A percentile compares a stretch with the other conserved stretches of the same genome.
phyloP scores from a whole-genome alignment of 345 rosid species.

The Murraya koenigii region DNA sequence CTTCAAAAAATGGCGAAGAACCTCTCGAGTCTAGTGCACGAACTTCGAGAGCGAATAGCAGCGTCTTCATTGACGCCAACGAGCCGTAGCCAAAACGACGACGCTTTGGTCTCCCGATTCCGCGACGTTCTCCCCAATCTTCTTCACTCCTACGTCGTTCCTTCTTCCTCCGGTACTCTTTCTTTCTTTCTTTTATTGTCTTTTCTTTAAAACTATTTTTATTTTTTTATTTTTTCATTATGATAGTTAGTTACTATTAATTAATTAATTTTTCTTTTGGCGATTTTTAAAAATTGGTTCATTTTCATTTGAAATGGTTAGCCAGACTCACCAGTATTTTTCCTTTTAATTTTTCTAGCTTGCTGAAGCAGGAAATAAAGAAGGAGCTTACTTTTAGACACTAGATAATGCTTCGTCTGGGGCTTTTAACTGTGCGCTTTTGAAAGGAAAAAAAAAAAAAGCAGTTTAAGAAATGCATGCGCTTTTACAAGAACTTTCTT shows the following conservation, averaged over 20 bases:
- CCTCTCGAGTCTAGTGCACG: conserved; percentile 74
- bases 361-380: neutral
- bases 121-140: conserved; percentile 82
- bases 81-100: conserved; percentile 26
- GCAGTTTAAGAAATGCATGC: too few species aligned
- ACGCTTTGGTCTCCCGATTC: conserved; percentile 58
- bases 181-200: conserved; percentile 1
- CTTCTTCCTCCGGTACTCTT: conserved; percentile 62
- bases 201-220: conserved; percentile 9
- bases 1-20: conserved; percentile 28
- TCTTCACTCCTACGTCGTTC: conserved; percentile 66
- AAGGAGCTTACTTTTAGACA: neutral
- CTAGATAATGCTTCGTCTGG: neutral
- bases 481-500: neutral
- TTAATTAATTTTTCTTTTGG: neutral
- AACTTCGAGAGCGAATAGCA: conserved; percentile 80
- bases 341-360: neutral
- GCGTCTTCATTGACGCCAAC: conserved; percentile 62
- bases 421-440: too few species aligned
- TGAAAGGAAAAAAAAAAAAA: too few species aligned
- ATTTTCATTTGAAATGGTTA: neutral
- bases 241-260: neutral
- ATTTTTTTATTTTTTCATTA: conserved; percentile 12
- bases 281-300: neutral
- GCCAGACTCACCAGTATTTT: neutral